phyloP scores from a whole-genome alignment of 805 yeast species.

The Isabelozyma rhagii region DNA sequence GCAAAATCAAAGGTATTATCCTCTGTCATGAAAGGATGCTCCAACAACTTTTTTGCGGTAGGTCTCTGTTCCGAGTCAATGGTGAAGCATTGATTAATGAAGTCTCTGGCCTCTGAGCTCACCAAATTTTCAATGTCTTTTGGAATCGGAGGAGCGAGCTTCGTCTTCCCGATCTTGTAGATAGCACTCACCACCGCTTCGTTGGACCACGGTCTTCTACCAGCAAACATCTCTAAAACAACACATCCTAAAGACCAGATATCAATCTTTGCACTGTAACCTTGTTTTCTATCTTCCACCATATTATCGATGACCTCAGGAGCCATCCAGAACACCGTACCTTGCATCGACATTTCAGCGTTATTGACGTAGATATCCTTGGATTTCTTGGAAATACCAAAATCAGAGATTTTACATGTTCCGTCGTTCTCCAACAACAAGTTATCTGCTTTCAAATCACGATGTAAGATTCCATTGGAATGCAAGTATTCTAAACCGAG shows the following conservation, averaged over 20 bases:
- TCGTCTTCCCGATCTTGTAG: conserved; percentile 80
- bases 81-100: conserved; percentile 71
- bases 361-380: conserved; percentile 81
- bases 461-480: conserved; percentile 79
- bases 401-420: conserved; percentile 90
- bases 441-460: conserved; percentile 95
- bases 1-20: conserved; percentile 46
- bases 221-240: conserved; percentile 96
- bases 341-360: conserved; percentile 97
- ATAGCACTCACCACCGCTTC: conserved; percentile 94
- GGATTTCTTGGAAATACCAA: conserved; percentile 85
- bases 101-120: conserved; percentile 62
- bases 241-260: conserved; percentile 99
- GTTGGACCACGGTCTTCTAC: conserved; percentile 96
- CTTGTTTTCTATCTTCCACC: conserved; percentile 70
- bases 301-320: conserved; percentile 94
- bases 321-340: conserved; percentile 99
- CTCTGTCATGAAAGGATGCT: conserved; percentile 49
- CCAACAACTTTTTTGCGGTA: conserved; percentile 66
- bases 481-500: conserved; percentile 87
- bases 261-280: conserved; percentile 96
- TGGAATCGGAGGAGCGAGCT: conserved; percentile 93
- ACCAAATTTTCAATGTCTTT: conserved; percentile 73
- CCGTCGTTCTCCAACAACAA: conserved; percentile 87
- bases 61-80: conserved; percentile 83